These are phyloP conservation scores for Scheffersomyces segobiensis DNA, from an alignment of 1,139 yeast species.

Conservation along the genomic window DNA sequence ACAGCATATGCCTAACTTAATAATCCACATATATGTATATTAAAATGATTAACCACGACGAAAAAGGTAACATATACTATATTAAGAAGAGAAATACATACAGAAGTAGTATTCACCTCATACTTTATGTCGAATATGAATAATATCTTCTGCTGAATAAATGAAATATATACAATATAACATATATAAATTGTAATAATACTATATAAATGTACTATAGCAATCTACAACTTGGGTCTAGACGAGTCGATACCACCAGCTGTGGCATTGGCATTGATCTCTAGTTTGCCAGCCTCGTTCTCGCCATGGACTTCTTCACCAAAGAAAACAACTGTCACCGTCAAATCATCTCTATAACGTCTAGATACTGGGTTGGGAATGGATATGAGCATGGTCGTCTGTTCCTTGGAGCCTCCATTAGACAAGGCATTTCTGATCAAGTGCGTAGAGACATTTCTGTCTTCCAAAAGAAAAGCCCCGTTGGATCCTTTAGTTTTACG, in stretches of 20 bases:
- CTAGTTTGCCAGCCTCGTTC: slow-evolving; percentile 50
- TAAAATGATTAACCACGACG: neutral
- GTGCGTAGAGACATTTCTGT: slow-evolving; percentile 89
- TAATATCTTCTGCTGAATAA: neutral
- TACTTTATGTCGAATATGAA: too few species aligned
- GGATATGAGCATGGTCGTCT: slow-evolving; percentile 82
- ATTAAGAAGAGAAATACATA: too few species aligned
- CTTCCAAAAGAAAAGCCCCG: slow-evolving; percentile 58
- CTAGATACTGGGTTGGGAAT: slow-evolving; percentile 94
- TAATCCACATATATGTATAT: too few species aligned
- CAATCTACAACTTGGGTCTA: slow-evolving; percentile 48
- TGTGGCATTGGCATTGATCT: slow-evolving; percentile 57
- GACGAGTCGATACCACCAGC: slow-evolving; percentile 52
- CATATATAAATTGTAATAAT: neutral
- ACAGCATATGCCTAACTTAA: neutral
- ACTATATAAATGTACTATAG: neutral
- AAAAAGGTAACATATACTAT: too few species aligned
- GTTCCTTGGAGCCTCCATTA: slow-evolving; percentile 82
- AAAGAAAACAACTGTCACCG: slow-evolving; percentile 93
- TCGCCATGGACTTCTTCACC: slow-evolving; percentile 53
- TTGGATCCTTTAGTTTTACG: slow-evolving; percentile 39
- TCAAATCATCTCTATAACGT: slow-evolving; percentile 90
- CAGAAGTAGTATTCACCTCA: too few species aligned
- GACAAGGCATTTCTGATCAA: slow-evolving; percentile 91
- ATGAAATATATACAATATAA: neutral